Conservation (phyloP, 1,284 basidiomycete species). For the Farysia itapuensis region DNA sequence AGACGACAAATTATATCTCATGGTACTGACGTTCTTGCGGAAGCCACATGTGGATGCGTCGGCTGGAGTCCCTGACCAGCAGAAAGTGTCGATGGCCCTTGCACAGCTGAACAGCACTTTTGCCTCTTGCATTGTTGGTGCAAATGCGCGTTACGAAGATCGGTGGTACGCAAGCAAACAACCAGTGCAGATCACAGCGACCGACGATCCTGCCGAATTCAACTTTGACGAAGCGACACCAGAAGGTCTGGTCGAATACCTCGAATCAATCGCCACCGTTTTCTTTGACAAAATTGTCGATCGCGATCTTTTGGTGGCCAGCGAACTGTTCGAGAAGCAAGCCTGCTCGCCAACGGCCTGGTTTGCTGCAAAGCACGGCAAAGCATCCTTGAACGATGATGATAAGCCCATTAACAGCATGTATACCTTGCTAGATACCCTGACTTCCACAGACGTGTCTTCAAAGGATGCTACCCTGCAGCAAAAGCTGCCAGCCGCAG, state of each 20-base stretch:
- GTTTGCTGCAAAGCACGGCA: slow-evolving; percentile 28
- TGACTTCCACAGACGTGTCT: slow-evolving; percentile 7
- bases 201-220: slow-evolving; percentile 14
- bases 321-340: slow-evolving; percentile 48
- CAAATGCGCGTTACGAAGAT: slow-evolving; percentile 34
- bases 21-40: slow-evolving; percentile 37
- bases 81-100: slow-evolving; percentile 29
- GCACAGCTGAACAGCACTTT: slow-evolving; percentile 30
- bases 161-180: slow-evolving; percentile 11
- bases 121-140: slow-evolving; percentile 33
- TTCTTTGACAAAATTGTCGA: slow-evolving; percentile 53
- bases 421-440: slow-evolving; percentile 48
- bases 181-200: slow-evolving; percentile 12
- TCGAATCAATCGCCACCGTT: slow-evolving; percentile 51
- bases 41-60: slow-evolving; percentile 19
- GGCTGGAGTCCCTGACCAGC: slow-evolving; percentile 36
- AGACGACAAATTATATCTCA: slow-evolving; percentile 43
- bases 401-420: slow-evolving; percentile 47
- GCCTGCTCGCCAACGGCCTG: slow-evolving; percentile 38
- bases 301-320: slow-evolving; percentile 44
- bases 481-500: slow-evolving; percentile 37
- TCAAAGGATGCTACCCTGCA: slow-evolving; percentile 11
- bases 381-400: slow-evolving; percentile 16
- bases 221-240: slow-evolving; percentile 42
- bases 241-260: slow-evolving; percentile 46